A percentile compares a stretch with the other conserved stretches of the same genome.
phyloP scores from a whole-genome alignment of 805 yeast genomes.

The Metschnikowia borealis region DNA sequence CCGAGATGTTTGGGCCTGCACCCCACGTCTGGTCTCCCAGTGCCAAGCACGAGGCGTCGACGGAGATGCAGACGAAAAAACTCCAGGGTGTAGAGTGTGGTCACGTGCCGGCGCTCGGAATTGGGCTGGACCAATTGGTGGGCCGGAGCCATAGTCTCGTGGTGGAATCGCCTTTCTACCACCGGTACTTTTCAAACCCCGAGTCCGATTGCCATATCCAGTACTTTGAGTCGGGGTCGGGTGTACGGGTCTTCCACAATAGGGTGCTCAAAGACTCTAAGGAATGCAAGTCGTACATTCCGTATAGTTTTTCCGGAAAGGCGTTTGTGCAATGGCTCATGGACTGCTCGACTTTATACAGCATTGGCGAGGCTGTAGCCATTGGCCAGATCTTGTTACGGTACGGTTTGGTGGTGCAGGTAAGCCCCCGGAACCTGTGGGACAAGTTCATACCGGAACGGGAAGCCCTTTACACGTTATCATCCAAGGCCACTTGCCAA shows the following conservation, averaged over 20 bases:
- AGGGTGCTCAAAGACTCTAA: conserved; percentile 28
- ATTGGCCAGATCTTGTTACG: conserved; percentile 50
- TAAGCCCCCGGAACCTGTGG: conserved; percentile 29
- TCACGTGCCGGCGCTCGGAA: neutral
- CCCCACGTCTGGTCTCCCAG: conserved; percentile 71
- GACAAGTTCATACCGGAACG: conserved; percentile 29
- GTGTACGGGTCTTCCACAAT: conserved; percentile 56
- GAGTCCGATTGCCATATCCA: conserved; percentile 80
- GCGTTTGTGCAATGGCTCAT: conserved; percentile 81
- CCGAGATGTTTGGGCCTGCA: conserved; percentile 53
- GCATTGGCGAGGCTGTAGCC: conserved; percentile 48
- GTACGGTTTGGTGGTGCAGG: conserved; percentile 45
- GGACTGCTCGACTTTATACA: conserved; percentile 79
- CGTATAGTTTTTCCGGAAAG: conserved; percentile 66
- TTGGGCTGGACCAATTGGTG: neutral
- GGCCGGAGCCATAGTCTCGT: conserved; percentile 25
- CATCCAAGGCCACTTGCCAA: conserved; percentile 2
- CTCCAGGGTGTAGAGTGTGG: neutral
- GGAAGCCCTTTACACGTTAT: conserved; percentile 40
- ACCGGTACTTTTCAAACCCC: conserved; percentile 79
- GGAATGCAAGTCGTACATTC: conserved; percentile 16
- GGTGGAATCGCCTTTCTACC: conserved; percentile 53
- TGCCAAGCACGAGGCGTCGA: conserved; percentile 32
- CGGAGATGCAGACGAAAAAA: conserved; percentile 1
- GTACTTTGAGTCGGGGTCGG: conserved; percentile 64